Percentiles rank a stretch among this genome's conserved stretches.
Evolutionary conservation across 306 rosid species (phyloP).

Genomic region (Crotalaria pallida): DNA sequence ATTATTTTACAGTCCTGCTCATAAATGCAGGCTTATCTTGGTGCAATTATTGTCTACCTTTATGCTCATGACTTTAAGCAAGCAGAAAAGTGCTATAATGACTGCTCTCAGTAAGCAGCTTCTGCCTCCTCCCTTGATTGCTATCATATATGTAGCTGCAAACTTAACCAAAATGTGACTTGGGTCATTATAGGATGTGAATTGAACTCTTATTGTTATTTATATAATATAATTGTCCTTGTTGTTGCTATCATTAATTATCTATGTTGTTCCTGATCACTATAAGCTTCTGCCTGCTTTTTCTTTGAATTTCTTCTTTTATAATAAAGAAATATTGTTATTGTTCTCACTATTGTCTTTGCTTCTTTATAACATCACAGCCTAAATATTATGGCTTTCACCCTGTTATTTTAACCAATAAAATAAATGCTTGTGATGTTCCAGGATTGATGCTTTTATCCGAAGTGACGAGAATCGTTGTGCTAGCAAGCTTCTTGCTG

Average conservation of each 20-base stretch:
- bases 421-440: not conserved
- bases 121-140: not conserved
- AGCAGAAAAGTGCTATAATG: conserved; percentile 79
- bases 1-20: not conserved
- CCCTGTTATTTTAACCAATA: not conserved
- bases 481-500: conserved; percentile 58
- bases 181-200: not conserved
- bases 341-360: not conserved
- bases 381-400: not conserved
- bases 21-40: conserved; percentile 64
- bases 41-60: conserved; percentile 63
- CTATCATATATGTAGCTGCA: not conserved
- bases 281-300: not conserved
- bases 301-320: not conserved
- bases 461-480: conserved; percentile 49
- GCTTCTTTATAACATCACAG: not conserved
- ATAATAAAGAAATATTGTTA: not conserved
- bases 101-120: conserved; percentile 78
- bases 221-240: too few species aligned
- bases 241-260: not conserved
- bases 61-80: conserved; percentile 60
- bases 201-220: not conserved
- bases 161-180: not conserved
- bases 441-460: conserved; percentile 55
- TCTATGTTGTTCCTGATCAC: not conserved